Evolutionary conservation across 2,329 filamentous ascomycete genomes (phyloP).

Genomic region (Westerdykella aurantiaca): DNA sequence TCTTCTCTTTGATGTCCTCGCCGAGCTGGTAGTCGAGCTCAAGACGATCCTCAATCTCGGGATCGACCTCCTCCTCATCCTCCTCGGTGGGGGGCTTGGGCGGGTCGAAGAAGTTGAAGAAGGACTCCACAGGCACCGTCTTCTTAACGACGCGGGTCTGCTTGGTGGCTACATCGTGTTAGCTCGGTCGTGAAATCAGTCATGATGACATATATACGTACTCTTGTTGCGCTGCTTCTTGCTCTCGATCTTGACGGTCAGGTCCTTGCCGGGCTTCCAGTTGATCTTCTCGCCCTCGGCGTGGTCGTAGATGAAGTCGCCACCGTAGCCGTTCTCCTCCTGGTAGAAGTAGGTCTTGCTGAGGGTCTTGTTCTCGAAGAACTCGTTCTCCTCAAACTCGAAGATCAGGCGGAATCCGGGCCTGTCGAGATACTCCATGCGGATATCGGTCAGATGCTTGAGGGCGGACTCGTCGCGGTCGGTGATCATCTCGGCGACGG

Average conservation of each 20-base stretch:
- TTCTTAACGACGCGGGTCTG: constrained; percentile 99
- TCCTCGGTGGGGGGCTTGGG: constrained; percentile 77
- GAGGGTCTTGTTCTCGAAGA: constrained; percentile 94
- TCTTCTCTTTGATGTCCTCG: constrained; percentile 99
- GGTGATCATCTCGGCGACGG: constrained; percentile 96
- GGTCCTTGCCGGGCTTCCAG: constrained; percentile 88
- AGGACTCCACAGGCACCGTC: constrained; percentile 96
- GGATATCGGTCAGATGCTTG: constrained; percentile 83
- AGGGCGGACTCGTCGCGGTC: constrained; percentile 93
- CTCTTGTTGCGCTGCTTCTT: constrained; percentile 99
- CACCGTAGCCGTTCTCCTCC: constrained; percentile 96
- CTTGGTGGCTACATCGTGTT: constrained; percentile 71
- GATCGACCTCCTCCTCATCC: constrained; percentile 65
- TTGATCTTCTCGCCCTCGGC: constrained; percentile 97
- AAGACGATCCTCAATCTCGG: constrained; percentile 93
- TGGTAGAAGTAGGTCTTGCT: constrained; percentile 99
- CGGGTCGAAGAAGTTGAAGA: constrained; percentile 96
- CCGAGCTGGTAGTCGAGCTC: constrained; percentile 98
- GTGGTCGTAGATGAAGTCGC: constrained; percentile 99
- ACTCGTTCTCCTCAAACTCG: constrained; percentile 91
- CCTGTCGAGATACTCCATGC: constrained; percentile 98
- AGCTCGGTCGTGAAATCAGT: constrained; percentile 4
- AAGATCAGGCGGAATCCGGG: constrained; percentile 98
- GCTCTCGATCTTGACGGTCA: constrained; percentile 92
- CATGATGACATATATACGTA: constrained; percentile 44